phyloP scores from a whole-genome alignment of 2,329 filamentous ascomycete genomes.

The Monosporascus sp. region DNA sequence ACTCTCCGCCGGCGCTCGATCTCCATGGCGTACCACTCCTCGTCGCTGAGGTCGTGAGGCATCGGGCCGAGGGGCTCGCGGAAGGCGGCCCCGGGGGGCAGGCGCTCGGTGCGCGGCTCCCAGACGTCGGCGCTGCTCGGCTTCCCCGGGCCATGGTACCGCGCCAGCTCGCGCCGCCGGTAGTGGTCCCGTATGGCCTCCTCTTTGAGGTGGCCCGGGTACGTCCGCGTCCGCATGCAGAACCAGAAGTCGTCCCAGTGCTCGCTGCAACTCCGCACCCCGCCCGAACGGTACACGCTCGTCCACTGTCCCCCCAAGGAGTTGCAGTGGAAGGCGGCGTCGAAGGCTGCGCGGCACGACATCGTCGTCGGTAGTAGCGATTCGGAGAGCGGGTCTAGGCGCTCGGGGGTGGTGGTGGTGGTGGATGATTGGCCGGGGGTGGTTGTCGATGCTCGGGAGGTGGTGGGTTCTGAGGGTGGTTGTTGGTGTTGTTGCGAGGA shows the following conservation, averaged over 20 bases:
- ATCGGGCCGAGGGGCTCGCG: slow-evolving; percentile 30
- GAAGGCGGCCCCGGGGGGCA: slow-evolving; percentile 46
- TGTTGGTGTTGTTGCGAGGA: slow-evolving; percentile 21
- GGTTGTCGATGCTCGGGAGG: slow-evolving; percentile 6
- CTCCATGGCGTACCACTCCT: slow-evolving; percentile 35
- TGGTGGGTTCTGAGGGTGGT: slow-evolving; percentile 20
- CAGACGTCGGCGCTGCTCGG: slow-evolving; percentile 88
- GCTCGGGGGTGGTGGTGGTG: slow-evolving; percentile 9
- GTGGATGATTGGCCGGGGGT: slow-evolving; percentile 16
- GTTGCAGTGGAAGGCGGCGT: slow-evolving; percentile 91
- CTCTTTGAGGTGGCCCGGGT: slow-evolving; percentile 53
- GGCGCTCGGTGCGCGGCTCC: slow-evolving; percentile 62
- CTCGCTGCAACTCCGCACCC: slow-evolving; percentile 69
- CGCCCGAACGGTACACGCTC: slow-evolving; percentile 82
- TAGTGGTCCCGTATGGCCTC: slow-evolving; percentile 63
- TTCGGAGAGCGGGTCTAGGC: slow-evolving; percentile 50
- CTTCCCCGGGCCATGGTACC: slow-evolving; percentile 54
- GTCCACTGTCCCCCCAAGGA: slow-evolving; percentile 88
- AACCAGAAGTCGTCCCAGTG: slow-evolving; percentile 96
- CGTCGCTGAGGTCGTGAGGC: slow-evolving; percentile 31
- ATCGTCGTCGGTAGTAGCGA: slow-evolving; percentile 73
- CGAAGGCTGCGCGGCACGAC: slow-evolving; percentile 87
- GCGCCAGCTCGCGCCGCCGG: slow-evolving; percentile 56
- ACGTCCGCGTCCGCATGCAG: slow-evolving; percentile 80
- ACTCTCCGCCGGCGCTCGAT: slow-evolving; percentile 20